phyloP scores from a whole-genome alignment of 176 grass and related monocot species.

The Rhynchospora tenuis region DNA sequence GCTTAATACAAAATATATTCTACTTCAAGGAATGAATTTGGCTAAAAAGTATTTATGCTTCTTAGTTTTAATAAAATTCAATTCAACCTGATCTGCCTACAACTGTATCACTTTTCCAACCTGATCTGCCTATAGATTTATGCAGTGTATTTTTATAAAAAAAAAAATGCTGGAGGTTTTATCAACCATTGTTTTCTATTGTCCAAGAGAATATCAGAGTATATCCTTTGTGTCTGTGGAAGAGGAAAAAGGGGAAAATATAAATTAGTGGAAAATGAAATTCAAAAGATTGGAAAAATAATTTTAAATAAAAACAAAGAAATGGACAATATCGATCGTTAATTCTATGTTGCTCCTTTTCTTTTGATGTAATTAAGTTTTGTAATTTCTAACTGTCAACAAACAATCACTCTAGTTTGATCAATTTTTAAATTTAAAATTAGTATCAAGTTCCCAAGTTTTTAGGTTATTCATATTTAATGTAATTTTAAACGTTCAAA shows the following conservation, averaged over 20 bases:
- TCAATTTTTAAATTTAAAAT: background rate
- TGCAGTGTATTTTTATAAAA: too few relatives aligned
- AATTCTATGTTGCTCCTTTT: background rate
- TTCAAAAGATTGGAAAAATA: background rate
- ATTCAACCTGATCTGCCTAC: too few relatives aligned
- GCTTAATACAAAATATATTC: too few relatives aligned
- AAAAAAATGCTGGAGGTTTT: too few relatives aligned
- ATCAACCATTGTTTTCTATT: background rate
- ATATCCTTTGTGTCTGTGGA: background rate
- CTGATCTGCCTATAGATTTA: too few relatives aligned
- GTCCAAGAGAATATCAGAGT: background rate
- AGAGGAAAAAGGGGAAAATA: background rate
- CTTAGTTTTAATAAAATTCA: too few relatives aligned
- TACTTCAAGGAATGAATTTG: too few relatives aligned
- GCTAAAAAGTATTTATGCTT: too few relatives aligned
- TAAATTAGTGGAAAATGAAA: background rate
- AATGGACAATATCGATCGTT: background rate
- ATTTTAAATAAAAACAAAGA: background rate
- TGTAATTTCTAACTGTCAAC: background rate
- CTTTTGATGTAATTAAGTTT: background rate
- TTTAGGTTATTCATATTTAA: background rate
- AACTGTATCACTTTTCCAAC: too few relatives aligned
- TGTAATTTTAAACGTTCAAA: background rate
- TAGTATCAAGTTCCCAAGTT: background rate
- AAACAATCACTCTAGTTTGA: background rate